Evolutionary conservation across 805 yeast genomes (phyloP).

Genomic region (Sugiyamaella chiloensis): DNA sequence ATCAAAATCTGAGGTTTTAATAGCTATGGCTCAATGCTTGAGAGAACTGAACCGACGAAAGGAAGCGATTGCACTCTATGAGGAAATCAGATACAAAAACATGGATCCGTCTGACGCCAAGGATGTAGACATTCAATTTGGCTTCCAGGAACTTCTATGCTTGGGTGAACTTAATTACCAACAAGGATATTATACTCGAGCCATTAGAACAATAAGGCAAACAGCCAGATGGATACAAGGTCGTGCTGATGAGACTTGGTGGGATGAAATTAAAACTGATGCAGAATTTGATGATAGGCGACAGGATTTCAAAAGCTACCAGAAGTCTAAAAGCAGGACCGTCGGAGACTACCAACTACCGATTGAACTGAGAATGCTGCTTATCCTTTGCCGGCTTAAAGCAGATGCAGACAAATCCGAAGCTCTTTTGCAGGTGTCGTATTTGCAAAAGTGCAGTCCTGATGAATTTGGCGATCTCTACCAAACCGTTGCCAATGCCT

Average conservation of each 20-base stretch:
- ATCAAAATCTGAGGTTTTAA: slow-evolving; percentile 9
- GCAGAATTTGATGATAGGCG: slow-evolving; percentile 80
- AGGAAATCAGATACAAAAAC: slow-evolving; percentile 60
- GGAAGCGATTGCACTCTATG: slow-evolving; percentile 73
- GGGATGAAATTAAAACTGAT: slow-evolving; percentile 67
- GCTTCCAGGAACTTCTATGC: slow-evolving; percentile 86
- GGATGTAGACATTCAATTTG: slow-evolving; percentile 43
- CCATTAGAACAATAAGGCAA: slow-evolving; percentile 60
- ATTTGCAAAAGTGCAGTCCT: slow-evolving; percentile 54
- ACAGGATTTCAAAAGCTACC: not conserved
- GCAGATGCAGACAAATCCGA: slow-evolving; percentile 51
- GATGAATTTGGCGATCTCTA: slow-evolving; percentile 69
- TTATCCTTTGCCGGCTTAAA: slow-evolving; percentile 69
- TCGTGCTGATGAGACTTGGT: slow-evolving; percentile 60
- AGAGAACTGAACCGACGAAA: slow-evolving; percentile 52
- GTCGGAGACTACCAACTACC: slow-evolving; percentile 52
- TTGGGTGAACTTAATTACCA: slow-evolving; percentile 75
- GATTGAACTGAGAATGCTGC: slow-evolving; percentile 78
- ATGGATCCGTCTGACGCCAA: slow-evolving; percentile 34
- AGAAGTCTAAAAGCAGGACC: not conserved
- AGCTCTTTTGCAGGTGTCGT: slow-evolving; percentile 66
- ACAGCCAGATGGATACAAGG: slow-evolving; percentile 81
- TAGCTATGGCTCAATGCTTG: slow-evolving; percentile 33
- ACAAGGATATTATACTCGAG: slow-evolving; percentile 60
- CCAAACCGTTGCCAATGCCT: slow-evolving; percentile 68